These are phyloP conservation scores for Phytophthora colocasiae DNA, from an alignment of 352 stramenopile genomes.

Conservation along the genomic window DNA sequence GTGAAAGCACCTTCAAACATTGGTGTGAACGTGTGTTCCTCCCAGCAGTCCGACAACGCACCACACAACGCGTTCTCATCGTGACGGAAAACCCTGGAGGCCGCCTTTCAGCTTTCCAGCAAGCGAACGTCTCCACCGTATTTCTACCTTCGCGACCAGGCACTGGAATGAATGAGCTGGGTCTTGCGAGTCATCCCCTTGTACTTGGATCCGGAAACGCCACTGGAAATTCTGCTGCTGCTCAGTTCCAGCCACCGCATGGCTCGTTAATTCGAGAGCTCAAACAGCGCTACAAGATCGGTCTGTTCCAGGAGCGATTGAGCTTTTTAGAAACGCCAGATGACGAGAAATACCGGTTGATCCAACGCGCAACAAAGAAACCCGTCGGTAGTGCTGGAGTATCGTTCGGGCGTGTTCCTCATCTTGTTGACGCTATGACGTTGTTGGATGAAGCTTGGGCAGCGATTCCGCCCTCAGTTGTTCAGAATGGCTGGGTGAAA, in stretches of 20 bases:
- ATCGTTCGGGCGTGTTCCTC: slow-evolving; percentile 41
- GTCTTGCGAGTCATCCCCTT: slow-evolving; percentile 4
- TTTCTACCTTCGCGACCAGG: slow-evolving; percentile 46
- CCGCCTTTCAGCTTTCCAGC: slow-evolving; percentile 43
- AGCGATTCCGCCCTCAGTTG: slow-evolving; percentile 23
- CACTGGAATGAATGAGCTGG: not conserved
- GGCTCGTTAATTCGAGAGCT: slow-evolving; percentile 49
- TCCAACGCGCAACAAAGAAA: slow-evolving; percentile 53
- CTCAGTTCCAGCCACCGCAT: slow-evolving; percentile 44
- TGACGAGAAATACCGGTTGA: slow-evolving; percentile 49
- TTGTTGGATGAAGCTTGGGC: slow-evolving; percentile 53
- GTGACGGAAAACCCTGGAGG: slow-evolving; percentile 56
- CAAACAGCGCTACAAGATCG: slow-evolving; percentile 61
- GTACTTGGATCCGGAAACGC: not conserved
- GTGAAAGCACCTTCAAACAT: slow-evolving; percentile 57
- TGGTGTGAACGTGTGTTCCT: slow-evolving; percentile 62
- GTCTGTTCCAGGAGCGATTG: slow-evolving; percentile 55
- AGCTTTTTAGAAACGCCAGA: slow-evolving; percentile 47
- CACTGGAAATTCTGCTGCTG: not conserved
- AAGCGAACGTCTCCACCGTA: slow-evolving; percentile 44
- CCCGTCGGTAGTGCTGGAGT: slow-evolving; percentile 40
- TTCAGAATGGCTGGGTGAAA: slow-evolving; percentile 44
- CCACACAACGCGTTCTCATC: slow-evolving; percentile 50
- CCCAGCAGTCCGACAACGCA: slow-evolving; percentile 51
- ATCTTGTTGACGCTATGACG: slow-evolving; percentile 55